These are phyloP conservation scores for Torrubiella hemipterigena DNA, from an alignment of 2,329 filamentous ascomycete genomes.

Conservation along the genomic window DNA sequence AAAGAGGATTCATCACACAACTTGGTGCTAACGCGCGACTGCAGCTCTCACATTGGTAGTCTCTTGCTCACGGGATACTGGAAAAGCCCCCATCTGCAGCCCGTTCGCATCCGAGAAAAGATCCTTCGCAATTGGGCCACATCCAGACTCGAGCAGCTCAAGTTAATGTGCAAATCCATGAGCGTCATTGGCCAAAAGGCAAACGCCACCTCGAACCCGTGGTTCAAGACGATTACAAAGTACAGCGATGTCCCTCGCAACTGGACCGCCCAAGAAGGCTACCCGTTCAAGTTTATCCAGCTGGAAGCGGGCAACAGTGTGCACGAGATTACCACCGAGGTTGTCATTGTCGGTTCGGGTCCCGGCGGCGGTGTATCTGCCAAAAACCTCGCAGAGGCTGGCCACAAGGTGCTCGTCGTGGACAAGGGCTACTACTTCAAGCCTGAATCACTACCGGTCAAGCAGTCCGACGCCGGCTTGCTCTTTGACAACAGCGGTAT, in stretches of 20 bases:
- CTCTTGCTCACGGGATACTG: slow-evolving; percentile 56
- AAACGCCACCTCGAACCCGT: slow-evolving; percentile 42
- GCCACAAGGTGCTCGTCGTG: slow-evolving; percentile 64
- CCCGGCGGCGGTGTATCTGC: slow-evolving; percentile 76
- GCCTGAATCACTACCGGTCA: slow-evolving; percentile 63
- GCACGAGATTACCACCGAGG: slow-evolving; percentile 61
- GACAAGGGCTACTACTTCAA: slow-evolving; percentile 74
- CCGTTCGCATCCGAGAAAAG: slow-evolving; percentile 44
- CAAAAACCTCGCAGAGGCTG: slow-evolving; percentile 68
- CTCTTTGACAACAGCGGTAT: slow-evolving; percentile 60
- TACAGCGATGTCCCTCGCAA: slow-evolving; percentile 41
- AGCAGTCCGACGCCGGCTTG: slow-evolving; percentile 41
- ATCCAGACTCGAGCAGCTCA: slow-evolving; percentile 42
- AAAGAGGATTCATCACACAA: too few species aligned
- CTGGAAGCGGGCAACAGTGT: slow-evolving; percentile 28
- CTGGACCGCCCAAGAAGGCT: slow-evolving; percentile 37
- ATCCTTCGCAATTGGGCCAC: slow-evolving; percentile 52
- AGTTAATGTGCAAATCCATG: slow-evolving; percentile 43
- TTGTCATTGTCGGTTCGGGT: slow-evolving; percentile 77
- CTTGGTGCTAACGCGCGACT: too few species aligned
- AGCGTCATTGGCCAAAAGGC: slow-evolving; percentile 39
- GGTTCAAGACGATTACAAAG: slow-evolving; percentile 42
- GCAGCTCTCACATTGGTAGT: slow-evolving; percentile 49
- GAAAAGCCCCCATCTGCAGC: slow-evolving; percentile 49
- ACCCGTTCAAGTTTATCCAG: slow-evolving; percentile 51